phyloP scores from a whole-genome alignment of 225 moss, liverwort and hornwort genomes.

The Bryum argenteum region DNA sequence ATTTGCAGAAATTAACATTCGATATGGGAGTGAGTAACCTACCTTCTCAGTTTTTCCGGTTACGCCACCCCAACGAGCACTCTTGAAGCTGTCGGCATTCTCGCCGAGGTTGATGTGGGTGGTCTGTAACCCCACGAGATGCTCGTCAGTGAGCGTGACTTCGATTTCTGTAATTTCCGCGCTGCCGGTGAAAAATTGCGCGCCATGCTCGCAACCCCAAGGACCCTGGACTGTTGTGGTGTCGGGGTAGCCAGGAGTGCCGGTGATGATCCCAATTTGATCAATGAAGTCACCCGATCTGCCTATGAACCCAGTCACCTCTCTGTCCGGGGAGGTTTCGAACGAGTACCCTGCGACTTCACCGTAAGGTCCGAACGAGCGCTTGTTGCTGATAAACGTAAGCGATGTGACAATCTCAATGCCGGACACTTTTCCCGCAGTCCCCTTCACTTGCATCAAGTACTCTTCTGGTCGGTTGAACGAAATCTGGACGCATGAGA shows the following conservation, averaged over 20 bases:
- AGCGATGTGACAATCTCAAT: background rate
- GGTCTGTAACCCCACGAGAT: conserved; percentile 8
- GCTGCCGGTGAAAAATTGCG: background rate
- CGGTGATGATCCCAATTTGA: conserved; percentile 1
- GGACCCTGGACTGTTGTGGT: background rate
- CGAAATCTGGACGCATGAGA: background rate
- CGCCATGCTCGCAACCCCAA: conserved; percentile 4
- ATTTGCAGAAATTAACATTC: too few species aligned
- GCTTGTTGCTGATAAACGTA: conserved; percentile 4
- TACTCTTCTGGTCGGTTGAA: background rate
- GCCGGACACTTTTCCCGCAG: background rate
- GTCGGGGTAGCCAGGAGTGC: background rate
- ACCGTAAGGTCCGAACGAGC: conserved; percentile 7
- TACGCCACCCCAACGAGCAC: background rate
- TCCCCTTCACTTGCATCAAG: conserved; percentile 14
- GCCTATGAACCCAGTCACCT: background rate
- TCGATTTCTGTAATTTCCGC: conserved; percentile 11
- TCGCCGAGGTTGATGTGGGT: background rate
- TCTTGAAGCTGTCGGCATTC: background rate
- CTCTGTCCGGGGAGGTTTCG: background rate
- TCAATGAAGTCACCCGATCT: background rate
- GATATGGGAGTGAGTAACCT: background rate
- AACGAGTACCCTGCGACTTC: background rate
- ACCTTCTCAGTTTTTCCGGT: background rate
- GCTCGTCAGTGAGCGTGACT: background rate